Base-by-base conservation (phyloP, 1,284 basidiomycete species). In the Schizophyllum amplum region DNA sequence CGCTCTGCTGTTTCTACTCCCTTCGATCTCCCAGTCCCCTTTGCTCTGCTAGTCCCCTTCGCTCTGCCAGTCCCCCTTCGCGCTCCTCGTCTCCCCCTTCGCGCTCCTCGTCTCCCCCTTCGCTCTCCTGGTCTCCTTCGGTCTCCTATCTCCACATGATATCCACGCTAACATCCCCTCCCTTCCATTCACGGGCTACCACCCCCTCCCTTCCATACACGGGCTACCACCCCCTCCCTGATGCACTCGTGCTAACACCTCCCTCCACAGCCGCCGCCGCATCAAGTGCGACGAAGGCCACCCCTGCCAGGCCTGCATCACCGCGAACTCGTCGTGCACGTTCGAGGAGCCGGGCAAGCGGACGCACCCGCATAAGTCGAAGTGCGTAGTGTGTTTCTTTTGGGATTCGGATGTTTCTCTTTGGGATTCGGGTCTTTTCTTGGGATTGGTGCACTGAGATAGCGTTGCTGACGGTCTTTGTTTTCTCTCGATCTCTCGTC, bases 201-300 rank as follows among this genome's bases (percentile, higher is more conserved):
- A 56, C 55, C 65, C 47, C 60, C 51, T 56, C 49, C 60, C 53
- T 61, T 59, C 24, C 59, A 90, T n/a, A n/a, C n/a, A n/a, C n/a
- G n/a, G n/a, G 48, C 54, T 25, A 53, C 53, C 51, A 56, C 55
- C 65, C 47, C 60, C 51, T 56, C 49, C 60, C 53, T 61, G 59
- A 25, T 59, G 89, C n/a, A n/a, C n/a, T n/a, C n/a, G n/a, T n/a
- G 48, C 54, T 25, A 53, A 53, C 51, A 57, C 55, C 65, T 42
- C 60, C 13, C 33, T 17, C 7, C 33, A 9, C 33, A 42, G 33
- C 33, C 84, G 87, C 57, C 75, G 87, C 64, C 75, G 88, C 64
- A 91, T 90, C 68, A 88, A 89, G 65, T 91, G 88, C 67, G 89
- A 91, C 64, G 89, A 91, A 67, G 89, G 88, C 0, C 87, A 90